Evolutionary conservation across 2,329 filamentous ascomycete species (phyloP).

Genomic region (Fusarium xylarioides): DNA sequence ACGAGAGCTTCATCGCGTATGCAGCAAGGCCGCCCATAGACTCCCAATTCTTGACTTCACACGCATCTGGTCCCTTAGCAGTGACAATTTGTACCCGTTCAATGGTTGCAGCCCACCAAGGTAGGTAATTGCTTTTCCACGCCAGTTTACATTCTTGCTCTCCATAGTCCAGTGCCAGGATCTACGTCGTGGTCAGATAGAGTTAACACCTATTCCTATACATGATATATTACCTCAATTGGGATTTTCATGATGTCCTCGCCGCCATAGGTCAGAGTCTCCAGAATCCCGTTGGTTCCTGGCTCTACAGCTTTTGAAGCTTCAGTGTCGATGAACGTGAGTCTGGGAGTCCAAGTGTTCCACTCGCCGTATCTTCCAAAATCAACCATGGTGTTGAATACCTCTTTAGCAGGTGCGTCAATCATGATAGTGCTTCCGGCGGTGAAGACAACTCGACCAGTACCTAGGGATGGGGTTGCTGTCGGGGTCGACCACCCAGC

Average conservation of each 20-base stretch:
- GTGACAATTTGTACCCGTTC: not conserved
- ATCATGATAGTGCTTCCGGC: not conserved
- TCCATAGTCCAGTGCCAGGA: not conserved
- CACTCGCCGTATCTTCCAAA: not conserved
- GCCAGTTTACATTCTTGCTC: not conserved
- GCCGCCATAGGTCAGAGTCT: not conserved
- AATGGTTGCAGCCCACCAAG: not conserved
- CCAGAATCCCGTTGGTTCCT: not conserved
- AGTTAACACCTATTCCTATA: accelerated
- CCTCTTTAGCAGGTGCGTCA: not conserved
- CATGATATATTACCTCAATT: not conserved
- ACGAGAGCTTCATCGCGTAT: not conserved
- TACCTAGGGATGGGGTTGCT: not conserved
- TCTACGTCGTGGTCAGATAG: not conserved
- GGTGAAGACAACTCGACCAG: not conserved
- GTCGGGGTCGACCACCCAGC: not conserved
- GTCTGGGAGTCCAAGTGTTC: not conserved
- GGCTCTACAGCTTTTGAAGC: not conserved
- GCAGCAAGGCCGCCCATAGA: not conserved
- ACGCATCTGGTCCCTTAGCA: not conserved
- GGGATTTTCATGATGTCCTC: not conserved
- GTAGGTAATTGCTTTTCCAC: not conserved
- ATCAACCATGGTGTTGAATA: not conserved
- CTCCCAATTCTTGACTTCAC: not conserved
- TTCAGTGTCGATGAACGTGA: not conserved